phyloP scores from a whole-genome alignment of 75 land plant genomes.

The Selaginella tamariscina region DNA sequence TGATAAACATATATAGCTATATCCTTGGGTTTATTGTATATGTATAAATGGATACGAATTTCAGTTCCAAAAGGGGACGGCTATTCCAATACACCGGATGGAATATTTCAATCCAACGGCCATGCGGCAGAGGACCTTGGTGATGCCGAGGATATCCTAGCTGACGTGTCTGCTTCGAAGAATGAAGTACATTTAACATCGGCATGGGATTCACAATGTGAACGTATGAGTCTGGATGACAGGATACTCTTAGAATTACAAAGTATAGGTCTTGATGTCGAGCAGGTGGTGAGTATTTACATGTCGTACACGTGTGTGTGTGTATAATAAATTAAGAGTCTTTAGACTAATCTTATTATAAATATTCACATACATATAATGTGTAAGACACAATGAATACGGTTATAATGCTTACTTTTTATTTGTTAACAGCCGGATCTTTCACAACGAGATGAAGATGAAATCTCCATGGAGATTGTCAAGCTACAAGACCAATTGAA shows the following conservation, averaged over 20 bases:
- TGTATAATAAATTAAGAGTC: too few species aligned
- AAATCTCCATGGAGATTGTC: conserved; percentile 38
- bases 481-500: conserved; percentile 35
- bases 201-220: conserved; percentile 39
- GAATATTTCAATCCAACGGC: background rate
- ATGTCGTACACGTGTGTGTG: background rate
- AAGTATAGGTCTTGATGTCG: conserved; percentile 60
- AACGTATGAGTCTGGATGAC: conserved; percentile 47
- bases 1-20: too few species aligned
- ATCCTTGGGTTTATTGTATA: too few species aligned
- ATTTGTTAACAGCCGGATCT: conserved; percentile 38
- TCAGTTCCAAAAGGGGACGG: conserved; percentile 32
- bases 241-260: conserved; percentile 63
- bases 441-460: conserved; percentile 45
- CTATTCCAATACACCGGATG: background rate
- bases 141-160: conserved; percentile 22
- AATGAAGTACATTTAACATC: background rate
- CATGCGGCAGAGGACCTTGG: conserved; percentile 19
- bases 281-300: conserved; percentile 36
- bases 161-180: background rate
- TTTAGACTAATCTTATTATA: too few species aligned
- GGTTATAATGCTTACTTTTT: background rate
- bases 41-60: too few species aligned
- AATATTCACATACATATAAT: too few species aligned
- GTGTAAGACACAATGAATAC: too few species aligned